Conservation (phyloP, 2,329 filamentous ascomycete genomes). For the Colletotrichum coccodes region DNA sequence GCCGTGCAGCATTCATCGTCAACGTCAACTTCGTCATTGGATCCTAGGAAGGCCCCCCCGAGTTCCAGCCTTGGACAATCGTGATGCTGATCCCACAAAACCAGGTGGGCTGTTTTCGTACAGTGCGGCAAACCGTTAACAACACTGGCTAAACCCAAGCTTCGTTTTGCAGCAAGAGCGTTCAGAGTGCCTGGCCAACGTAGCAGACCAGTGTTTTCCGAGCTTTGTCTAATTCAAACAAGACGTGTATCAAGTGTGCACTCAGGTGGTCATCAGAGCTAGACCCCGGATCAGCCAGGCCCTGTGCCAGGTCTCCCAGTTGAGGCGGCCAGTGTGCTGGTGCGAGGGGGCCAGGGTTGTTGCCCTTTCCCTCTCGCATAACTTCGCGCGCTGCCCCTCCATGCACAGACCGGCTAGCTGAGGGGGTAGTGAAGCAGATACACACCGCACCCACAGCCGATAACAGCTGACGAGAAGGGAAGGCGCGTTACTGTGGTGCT, state of each 20-base stretch:
- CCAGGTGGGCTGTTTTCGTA: not conserved
- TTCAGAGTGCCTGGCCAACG: not conserved
- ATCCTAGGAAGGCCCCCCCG: not conserved
- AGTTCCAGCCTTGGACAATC: not conserved
- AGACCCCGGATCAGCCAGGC: not conserved
- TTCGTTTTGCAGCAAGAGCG: not conserved
- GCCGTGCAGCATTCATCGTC: not conserved
- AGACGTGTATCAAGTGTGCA: constrained; percentile 16
- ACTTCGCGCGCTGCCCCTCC: constrained; percentile 3
- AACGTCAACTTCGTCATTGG: constrained; percentile 15
- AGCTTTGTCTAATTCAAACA: constrained; percentile 26
- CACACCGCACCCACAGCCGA: no score
- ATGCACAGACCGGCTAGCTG: not conserved
- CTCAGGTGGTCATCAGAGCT: not conserved
- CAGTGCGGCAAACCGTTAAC: not conserved
- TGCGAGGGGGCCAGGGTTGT: constrained; percentile 28
- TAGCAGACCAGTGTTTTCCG: not conserved
- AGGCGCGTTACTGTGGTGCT: not conserved
- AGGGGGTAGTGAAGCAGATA: no score
- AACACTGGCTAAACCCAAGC: not conserved
- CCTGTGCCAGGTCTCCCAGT: not conserved
- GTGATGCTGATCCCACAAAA: constrained; percentile 8
- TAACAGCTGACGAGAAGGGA: not conserved
- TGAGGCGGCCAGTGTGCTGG: constrained; percentile 12
- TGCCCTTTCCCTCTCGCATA: constrained; percentile 25